These are phyloP conservation scores for Lumnitzera racemosa DNA, from an alignment of 345 rosid genomes.

Conservation along the genomic window DNA sequence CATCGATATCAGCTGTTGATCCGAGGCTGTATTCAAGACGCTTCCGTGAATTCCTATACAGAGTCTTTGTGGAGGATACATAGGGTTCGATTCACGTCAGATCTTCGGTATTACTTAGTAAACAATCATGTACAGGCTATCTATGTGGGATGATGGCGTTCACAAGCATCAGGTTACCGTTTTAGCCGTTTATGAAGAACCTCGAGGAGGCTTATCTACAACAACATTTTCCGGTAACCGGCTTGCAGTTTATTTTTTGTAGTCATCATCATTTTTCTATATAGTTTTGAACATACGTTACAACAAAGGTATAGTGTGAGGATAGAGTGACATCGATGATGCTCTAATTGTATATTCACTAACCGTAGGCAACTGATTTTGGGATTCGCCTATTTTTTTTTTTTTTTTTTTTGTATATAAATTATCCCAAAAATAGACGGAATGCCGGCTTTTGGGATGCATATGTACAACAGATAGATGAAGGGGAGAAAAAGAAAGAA, in stretches of 20 bases:
- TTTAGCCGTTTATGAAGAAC: no score
- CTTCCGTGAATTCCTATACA: constrained; percentile 81
- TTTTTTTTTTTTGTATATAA: background rate
- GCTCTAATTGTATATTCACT: constrained; percentile 4
- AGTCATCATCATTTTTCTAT: no score
- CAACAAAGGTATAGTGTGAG: background rate
- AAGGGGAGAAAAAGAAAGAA: background rate
- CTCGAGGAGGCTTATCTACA: no score
- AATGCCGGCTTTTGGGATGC: background rate
- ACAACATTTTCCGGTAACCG: no score
- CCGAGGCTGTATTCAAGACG: constrained; percentile 91
- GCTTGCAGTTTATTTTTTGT: no score
- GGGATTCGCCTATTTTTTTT: constrained; percentile 3
- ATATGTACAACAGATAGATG: constrained; percentile 3
- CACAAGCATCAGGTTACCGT: no score
- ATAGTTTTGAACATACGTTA: no score
- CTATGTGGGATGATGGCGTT: no score
- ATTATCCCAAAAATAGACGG: background rate
- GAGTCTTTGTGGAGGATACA: constrained; percentile 69
- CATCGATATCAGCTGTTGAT: constrained; percentile 95
- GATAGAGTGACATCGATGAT: background rate
- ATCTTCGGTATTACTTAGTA: no score
- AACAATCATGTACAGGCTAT: no score
- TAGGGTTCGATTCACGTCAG: constrained; percentile 18
- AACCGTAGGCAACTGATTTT: constrained; percentile 7